A percentile compares a stretch with the other conserved stretches of the same genome.
Conservation (phyloP, 768 basidiomycete genomes). For the Phaffia tasmanica region DNA sequence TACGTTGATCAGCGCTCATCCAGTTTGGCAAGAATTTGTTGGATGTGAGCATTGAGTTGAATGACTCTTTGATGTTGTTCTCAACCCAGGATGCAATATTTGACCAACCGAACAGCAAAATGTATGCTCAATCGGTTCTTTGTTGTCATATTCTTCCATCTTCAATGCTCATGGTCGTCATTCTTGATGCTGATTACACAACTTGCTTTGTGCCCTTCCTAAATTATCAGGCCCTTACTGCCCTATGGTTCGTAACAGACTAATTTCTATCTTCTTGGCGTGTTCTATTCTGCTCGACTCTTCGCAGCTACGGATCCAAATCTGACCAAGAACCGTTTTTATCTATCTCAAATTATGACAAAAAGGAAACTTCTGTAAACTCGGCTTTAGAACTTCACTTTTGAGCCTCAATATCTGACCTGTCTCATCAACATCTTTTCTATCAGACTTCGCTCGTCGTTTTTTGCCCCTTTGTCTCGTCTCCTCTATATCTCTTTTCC, state of each 20-base stretch:
- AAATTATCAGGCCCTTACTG: too few species aligned
- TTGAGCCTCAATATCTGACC: too few species aligned
- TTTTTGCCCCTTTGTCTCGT: background rate
- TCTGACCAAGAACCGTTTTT: background rate
- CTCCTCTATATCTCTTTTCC: too few species aligned
- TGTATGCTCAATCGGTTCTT: background rate
- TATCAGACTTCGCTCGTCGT: background rate
- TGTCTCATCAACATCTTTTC: background rate
- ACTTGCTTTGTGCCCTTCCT: too few species aligned
- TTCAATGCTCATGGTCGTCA: background rate
- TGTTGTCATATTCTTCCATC: background rate
- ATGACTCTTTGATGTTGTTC: background rate
- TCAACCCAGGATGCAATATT: background rate
- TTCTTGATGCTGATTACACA: too few species aligned
- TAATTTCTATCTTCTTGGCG: background rate
- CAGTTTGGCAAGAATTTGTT: too few species aligned
- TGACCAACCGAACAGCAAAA: too few species aligned
- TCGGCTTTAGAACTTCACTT: slow-evolving; percentile 24
- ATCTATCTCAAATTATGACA: background rate
- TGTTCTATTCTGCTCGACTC: background rate
- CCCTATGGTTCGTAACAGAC: background rate
- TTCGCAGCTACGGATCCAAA: background rate
- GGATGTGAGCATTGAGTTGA: background rate
- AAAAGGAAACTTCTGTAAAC: slow-evolving; percentile 16
- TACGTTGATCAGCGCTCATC: slow-evolving; percentile 43